Evolutionary conservation across 768 basidiomycete species (phyloP), one percentile per base, ranked within the genome.

Genomic region (Termitomyces sp.): DNA sequence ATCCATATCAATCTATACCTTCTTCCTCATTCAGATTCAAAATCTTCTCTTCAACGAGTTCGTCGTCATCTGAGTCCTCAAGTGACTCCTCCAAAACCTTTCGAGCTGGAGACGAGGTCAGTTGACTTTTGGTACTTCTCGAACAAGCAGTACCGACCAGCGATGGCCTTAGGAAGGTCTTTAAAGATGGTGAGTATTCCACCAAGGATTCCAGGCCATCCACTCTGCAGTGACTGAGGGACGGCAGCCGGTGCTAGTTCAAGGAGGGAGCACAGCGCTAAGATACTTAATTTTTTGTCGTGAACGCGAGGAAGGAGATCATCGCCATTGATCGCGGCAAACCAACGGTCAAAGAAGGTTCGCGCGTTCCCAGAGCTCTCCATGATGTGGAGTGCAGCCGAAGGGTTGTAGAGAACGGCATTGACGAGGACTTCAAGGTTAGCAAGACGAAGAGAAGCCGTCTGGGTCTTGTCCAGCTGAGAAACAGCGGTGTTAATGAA

Each of bases 341-440:
- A 93, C 92, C 92, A 95, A 59, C 74, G 79, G 65, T 90, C 83
- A 65, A 95, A 93, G 77, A 95, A 92, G n/a, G 69, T 64, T 37
- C 86, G 83, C 0, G 87, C 79, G 37, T 77, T 73, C n/a, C 84
- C 84, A 0, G 83, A 70, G 32, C 60, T 68, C 64, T 90, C 88
- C 76, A 95, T 87, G 53, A 92, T 66, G 57, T 84, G 85, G 42
- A 95, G 77, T 2, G 91, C 77, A 0, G 88, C 85, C 3, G 79
- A 74, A 4, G 93, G 84, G 69, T 93, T 94, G 77, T 94, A 94
- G 42, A 90, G 79, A 15, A 93, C 78, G 26, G 85, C 70, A 63
- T 92, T 93, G 71, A 94, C 76, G 64, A 94, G 82, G 43, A 93
- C 87, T 66, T 93, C 82, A 57, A 94, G 79, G 71, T 89, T 88